Evolutionary conservation across 345 rosid genomes (phyloP), one percentile per base, ranked within the genome.

Genomic region (Hypericum androsaemum): DNA sequence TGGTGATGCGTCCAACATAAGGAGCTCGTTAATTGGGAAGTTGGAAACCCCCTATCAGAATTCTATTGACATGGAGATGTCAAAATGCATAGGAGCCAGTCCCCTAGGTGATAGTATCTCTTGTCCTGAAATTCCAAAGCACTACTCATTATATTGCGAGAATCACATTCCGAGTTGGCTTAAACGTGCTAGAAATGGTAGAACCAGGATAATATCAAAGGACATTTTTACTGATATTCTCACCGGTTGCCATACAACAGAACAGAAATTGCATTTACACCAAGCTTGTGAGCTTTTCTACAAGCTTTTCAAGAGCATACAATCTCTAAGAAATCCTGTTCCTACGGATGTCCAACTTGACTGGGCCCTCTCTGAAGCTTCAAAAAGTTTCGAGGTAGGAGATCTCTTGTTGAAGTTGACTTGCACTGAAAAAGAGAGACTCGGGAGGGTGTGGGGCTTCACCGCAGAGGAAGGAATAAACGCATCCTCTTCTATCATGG

Each of bases 131-230:
- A 70, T 62, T 69, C 85, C 97, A 10, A 83, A 77, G 52, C 80
- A 87, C 53, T 76, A 80, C 69, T 65, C 86, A 5, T 64, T 86
- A 47, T 94, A 94, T 74, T 94, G 99, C 63, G 92, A 88, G 45
- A 74, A 70, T 43, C 99, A 94, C 72, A 85, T 94, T 66, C 99
- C 99, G 8, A 86, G 90, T 77, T 94, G 99, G 97, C 96, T 94
- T 43, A 94, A 88, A 78, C 90, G 96, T 64, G 99, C 99, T 36
- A 82, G 99, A 73, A 86, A 88, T 57, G 99, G 99, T 37, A 88
- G 84, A 82, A 94, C 95, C 63, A 84, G 95, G 70, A 88, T 94
- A 48, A 72, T 94, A 71, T 82, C 97, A 2, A 94, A 86, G 64
- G 99, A 94, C 65, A 87, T 94, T 13, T 94, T 94, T 75, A 36